Evolutionary conservation across 495 filamentous ascomycete genomes (phyloP), one percentile per base, ranked within the genome.

Genomic region (Xylaria palmicola): DNA sequence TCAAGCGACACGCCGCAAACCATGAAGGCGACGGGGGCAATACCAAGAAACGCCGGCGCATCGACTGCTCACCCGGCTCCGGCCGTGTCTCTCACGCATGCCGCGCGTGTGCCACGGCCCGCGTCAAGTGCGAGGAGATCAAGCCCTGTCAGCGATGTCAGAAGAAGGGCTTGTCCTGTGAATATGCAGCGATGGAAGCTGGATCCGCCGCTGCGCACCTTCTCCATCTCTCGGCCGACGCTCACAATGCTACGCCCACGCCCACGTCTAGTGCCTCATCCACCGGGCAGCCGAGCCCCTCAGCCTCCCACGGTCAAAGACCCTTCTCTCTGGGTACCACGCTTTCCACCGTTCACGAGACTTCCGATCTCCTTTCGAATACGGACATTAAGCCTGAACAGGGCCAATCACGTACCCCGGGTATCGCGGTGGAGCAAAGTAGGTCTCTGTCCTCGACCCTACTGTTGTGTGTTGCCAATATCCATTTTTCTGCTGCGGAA

Each of bases 61-160:
- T 74, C 59, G 74, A 72, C 29, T 73, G 75, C 15, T 70, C 73
- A 10, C 68, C 76, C 13, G 80, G 77, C n/a, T 73, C 77, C 7
- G 75, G 78, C 30, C 81, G 83, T 3, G 81, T 84, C 9, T 80
- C 79, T 5, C 83, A 83, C 57, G 83, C 83, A 1, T 85, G 83
- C 57, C 77, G 75, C 26, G 64, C 76, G 4, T 83, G 83, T 62
- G 81, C 83, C 24, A 72, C 76, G 4, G 80, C 81, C 1, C 77
- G 83, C 24, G 72, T 84, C 7, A 84, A 83, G 61, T 85, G 81
- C 55, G 82, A 83, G 61, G 81, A 85, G 60, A 26, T 60, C 32
- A 76, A 78, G 63, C 73, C 74, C 62, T 84, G 82, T 61, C 71
- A 73, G 19, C 76, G 81, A 29, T 83, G 81, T 56, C 74, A 72